Evolutionary conservation across 305 asterid genomes (phyloP).

Genomic region (Caryopteris hybrid): DNA sequence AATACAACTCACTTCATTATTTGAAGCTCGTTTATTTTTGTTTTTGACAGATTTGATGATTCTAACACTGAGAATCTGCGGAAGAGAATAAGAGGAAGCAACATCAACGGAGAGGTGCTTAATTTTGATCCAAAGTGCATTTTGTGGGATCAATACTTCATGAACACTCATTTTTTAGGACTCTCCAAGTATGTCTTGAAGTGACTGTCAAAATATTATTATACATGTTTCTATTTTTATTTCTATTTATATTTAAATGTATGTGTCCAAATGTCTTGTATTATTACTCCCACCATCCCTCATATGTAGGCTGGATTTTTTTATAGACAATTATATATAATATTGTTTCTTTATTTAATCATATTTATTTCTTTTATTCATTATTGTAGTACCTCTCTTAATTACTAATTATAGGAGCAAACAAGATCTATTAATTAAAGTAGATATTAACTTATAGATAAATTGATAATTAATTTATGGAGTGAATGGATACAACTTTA

Average conservation of each 20-base stretch:
- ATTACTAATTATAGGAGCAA: no score
- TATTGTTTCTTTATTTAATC: no score
- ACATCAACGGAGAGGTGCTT: constrained; percentile 3
- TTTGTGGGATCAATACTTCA: constrained; percentile 43
- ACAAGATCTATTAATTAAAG: no score
- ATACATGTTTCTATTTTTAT: neutral
- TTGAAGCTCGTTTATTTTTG: neutral
- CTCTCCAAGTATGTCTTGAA: constrained; percentile 35
- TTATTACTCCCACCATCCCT: neutral
- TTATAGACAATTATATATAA: no score
- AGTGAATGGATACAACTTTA: no score
- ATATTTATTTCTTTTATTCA: no score
- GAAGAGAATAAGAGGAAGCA: constrained; percentile 18
- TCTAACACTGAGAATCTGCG: constrained; percentile 35
- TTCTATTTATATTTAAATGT: neutral
- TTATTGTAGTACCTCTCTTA: no score
- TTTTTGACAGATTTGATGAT: constrained; percentile 42
- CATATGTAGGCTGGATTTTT: no score
- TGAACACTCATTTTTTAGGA: constrained; percentile 41
- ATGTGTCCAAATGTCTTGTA: neutral
- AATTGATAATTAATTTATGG: no score
- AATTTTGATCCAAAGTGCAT: constrained; percentile 48
- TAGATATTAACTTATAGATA: no score
- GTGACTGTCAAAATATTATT: neutral
- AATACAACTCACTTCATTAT: neutral